phyloP scores from a whole-genome alignment of 2,329 filamentous ascomycete genomes.

The Pseudohalonectria lignicola region DNA sequence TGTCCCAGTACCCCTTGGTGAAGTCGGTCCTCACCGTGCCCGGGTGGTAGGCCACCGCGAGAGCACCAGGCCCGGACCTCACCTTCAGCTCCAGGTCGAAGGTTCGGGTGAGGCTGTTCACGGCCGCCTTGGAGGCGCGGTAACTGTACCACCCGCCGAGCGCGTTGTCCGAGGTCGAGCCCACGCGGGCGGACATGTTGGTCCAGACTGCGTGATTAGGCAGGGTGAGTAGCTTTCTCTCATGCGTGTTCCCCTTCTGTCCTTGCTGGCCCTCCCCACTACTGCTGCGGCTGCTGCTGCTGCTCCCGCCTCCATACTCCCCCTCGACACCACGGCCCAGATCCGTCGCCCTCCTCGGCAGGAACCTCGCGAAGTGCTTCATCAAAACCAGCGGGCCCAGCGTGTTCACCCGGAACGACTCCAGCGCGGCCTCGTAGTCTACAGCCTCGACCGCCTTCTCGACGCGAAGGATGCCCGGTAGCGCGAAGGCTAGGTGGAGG shows the following conservation, averaged over 20 bases:
- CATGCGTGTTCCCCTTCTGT: conserved; percentile 4
- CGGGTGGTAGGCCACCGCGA: conserved; percentile 64
- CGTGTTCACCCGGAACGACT: conserved; percentile 53
- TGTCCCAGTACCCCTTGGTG: conserved; percentile 61
- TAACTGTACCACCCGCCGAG: conserved; percentile 78
- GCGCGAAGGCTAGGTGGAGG: conserved; percentile 56
- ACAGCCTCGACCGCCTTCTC: conserved; percentile 63
- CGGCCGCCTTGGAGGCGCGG: conserved; percentile 62
- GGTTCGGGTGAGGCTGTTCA: conserved; percentile 60
- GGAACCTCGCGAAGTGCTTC: conserved; percentile 62
- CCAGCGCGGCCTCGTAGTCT: conserved; percentile 45
- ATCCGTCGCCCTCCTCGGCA: conserved; percentile 50
- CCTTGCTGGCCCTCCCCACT: conserved; percentile 5
- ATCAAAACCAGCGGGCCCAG: conserved; percentile 65
- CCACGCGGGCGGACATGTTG: conserved; percentile 70
- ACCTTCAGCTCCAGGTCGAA: conserved; percentile 57
- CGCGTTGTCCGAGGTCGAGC: conserved; percentile 59
- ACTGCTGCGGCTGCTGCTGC: conserved; percentile 14
- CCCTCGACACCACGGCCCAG: too few relatives aligned
- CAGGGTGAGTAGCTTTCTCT: conserved; percentile 26
- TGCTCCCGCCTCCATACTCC: too few relatives aligned
- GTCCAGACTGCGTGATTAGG: conserved; percentile 51
- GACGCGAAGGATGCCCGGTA: conserved; percentile 62
- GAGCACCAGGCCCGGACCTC: conserved; percentile 38
- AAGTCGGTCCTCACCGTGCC: conserved; percentile 71